A percentile compares a stretch with the other conserved stretches of the same genome.
These are phyloP conservation scores for Obelidium mucronatum DNA, from an alignment of 192 early-diverging fungal genomes.

Conservation along the genomic window DNA sequence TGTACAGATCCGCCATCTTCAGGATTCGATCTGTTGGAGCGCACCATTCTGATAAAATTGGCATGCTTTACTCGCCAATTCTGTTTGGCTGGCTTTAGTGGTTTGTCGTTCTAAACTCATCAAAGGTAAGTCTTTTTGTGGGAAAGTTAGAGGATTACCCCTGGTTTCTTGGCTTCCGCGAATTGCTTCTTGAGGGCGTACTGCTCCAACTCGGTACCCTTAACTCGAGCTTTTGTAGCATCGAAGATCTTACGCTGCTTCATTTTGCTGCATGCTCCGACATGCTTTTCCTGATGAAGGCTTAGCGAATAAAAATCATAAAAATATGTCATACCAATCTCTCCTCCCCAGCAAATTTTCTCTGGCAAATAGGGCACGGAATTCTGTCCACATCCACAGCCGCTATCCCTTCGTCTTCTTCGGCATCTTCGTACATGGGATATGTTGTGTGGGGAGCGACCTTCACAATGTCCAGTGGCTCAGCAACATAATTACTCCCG, in stretches of 20 bases:
- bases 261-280: slow-evolving; percentile 50
- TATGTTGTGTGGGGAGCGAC: neutral
- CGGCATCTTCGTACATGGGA: neutral
- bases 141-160: slow-evolving; percentile 9
- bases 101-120: neutral
- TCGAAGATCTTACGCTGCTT: slow-evolving; percentile 59
- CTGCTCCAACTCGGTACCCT: slow-evolving; percentile 63
- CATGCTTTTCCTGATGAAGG: slow-evolving; percentile 52
- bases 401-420: neutral
- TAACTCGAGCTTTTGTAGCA: slow-evolving; percentile 51
- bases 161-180: slow-evolving; percentile 4
- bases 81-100: slow-evolving; percentile 18
- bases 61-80: slow-evolving; percentile 61
- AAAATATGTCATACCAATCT: slow-evolving; percentile 43
- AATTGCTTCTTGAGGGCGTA: slow-evolving; percentile 37
- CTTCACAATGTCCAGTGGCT: neutral
- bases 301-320: neutral
- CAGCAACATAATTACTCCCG: neutral
- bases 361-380: slow-evolving; percentile 51
- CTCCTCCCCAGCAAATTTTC: slow-evolving; percentile 57
- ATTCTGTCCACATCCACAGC: slow-evolving; percentile 2
- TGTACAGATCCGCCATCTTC: neutral
- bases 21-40: slow-evolving; percentile 37
- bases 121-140: neutral
- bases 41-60: slow-evolving; percentile 57